Evolutionary conservation across 2,329 filamentous ascomycete species (phyloP).

Genomic region (Catunica adiposa): DNA sequence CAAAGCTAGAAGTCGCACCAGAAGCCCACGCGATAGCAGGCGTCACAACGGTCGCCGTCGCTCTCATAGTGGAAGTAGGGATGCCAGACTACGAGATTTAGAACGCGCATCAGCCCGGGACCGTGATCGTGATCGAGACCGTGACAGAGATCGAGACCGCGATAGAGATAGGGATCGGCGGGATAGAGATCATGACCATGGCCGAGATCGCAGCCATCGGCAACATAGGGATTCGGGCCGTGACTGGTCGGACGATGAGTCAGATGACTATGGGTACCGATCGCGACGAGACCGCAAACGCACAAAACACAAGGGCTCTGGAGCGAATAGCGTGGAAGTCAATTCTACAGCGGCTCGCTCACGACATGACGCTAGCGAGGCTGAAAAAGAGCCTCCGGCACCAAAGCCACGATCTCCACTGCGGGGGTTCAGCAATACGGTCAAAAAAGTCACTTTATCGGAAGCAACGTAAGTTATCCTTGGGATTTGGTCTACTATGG

Average conservation of each 20-base stretch:
- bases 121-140: constrained; percentile 11
- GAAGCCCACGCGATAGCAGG: not conserved
- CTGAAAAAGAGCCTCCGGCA: constrained; percentile 17
- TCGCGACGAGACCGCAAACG: constrained; percentile 10
- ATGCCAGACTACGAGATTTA: not conserved
- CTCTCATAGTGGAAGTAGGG: constrained; percentile 3
- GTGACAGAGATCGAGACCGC: constrained; percentile 8
- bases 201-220: constrained; percentile 14
- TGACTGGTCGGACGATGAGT: constrained; percentile 19
- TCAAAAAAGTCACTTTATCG: not conserved
- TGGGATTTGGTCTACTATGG: too few species aligned
- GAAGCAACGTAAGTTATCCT: constrained; percentile 1
- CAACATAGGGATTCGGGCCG: constrained; percentile 22
- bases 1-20: constrained; percentile 5
- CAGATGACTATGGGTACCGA: constrained; percentile 15
- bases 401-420: constrained; percentile 25
- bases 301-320: constrained; percentile 13
- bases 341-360: constrained; percentile 24
- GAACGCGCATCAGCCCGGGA: not conserved
- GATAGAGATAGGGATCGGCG: not conserved
- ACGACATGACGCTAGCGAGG: not conserved
- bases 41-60: not conserved
- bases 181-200: constrained; percentile 23
- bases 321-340: constrained; percentile 34
- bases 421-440: constrained; percentile 19